Evolutionary conservation across 345 rosid species (phyloP).

Genomic region (Euphorbia lathyris): DNA sequence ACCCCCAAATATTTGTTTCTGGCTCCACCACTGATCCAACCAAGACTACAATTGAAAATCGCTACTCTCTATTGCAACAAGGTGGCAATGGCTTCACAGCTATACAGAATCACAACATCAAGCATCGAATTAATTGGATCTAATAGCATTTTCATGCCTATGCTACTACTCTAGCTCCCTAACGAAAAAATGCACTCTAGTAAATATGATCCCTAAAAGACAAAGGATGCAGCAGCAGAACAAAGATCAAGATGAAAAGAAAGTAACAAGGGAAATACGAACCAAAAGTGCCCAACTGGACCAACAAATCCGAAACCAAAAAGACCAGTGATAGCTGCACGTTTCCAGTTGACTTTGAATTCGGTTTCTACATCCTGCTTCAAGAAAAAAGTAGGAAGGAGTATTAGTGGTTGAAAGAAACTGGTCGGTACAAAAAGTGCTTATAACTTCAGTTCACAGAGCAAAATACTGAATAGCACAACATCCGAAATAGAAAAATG

Average conservation of each 20-base stretch:
- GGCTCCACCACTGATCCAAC: too few species aligned
- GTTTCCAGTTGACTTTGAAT: conserved; percentile 67
- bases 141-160: conserved; percentile 4
- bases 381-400: conserved; percentile 8
- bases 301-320: conserved; percentile 83
- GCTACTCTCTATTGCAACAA: not conserved
- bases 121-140: not conserved
- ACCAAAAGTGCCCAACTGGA: conserved; percentile 88
- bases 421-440: not conserved
- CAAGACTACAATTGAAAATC: not conserved
- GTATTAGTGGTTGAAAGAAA: conserved; percentile 17
- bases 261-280: conserved; percentile 25
- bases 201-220: not conserved
- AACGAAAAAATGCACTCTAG: not conserved
- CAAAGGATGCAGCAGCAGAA: not conserved
- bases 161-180: not conserved
- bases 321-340: conserved; percentile 68
- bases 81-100: conserved; percentile 1
- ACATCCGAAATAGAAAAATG: not conserved
- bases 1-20: too few species aligned
- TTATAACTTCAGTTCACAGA: not conserved
- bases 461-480: conserved; percentile 6
- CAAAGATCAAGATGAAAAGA: not conserved
- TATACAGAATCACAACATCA: not conserved
- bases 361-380: conserved; percentile 51